These are phyloP conservation scores for Coemansia sp. DNA, from an alignment of 192 early-diverging fungal genomes.

Conservation along the genomic window DNA sequence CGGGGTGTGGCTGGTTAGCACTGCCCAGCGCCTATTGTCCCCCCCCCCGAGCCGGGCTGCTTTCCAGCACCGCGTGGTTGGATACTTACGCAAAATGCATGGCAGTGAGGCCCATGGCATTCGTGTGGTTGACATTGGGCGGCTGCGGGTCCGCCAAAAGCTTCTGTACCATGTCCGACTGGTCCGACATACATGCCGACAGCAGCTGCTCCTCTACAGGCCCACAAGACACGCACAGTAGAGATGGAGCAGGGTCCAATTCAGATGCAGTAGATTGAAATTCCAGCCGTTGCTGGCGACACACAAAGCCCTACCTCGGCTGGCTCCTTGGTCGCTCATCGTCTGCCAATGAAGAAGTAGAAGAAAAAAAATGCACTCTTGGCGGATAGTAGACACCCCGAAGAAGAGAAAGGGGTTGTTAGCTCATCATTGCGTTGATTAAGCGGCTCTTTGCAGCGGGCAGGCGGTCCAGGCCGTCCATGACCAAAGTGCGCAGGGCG, in stretches of 20 bases:
- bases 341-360: neutral
- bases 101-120: slow-evolving; percentile 60
- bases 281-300: neutral
- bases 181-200: slow-evolving; percentile 66
- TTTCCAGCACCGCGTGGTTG: too few species aligned
- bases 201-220: slow-evolving; percentile 62
- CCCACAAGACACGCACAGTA: neutral
- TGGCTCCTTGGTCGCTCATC: slow-evolving; percentile 29
- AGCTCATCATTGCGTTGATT: slow-evolving; percentile 16
- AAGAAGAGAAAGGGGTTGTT: neutral
- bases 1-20: too few species aligned
- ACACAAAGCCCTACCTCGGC: too few species aligned
- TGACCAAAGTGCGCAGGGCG: slow-evolving; percentile 63
- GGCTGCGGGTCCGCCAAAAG: slow-evolving; percentile 47
- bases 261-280: slow-evolving; percentile 1
- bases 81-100: slow-evolving; percentile 60
- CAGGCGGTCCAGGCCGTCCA: slow-evolving; percentile 63
- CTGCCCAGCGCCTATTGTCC: too few species aligned
- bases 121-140: slow-evolving; percentile 56
- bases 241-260: neutral
- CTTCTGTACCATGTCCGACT: slow-evolving; percentile 58
- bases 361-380: neutral
- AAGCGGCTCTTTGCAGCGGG: slow-evolving; percentile 55
- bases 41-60: too few species aligned
- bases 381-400: neutral